Conservation (phyloP, 495 filamentous ascomycete genomes). For the Darksidea phi region DNA sequence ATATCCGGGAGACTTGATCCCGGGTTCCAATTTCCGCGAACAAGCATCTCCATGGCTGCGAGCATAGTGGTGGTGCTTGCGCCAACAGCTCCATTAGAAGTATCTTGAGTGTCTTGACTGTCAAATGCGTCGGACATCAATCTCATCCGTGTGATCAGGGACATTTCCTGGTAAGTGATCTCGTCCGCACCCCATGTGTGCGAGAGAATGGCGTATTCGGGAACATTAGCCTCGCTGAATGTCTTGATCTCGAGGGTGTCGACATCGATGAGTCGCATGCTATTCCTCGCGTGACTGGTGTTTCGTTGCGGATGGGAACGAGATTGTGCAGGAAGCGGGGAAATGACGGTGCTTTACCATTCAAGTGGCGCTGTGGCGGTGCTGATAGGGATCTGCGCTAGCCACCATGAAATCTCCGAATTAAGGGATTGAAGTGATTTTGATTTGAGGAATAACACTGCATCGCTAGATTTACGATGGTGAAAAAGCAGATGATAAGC, state of each 20-base stretch:
- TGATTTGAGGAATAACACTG: too few species aligned
- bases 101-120: background rate
- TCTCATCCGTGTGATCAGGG: background rate
- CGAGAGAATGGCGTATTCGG: conserved; percentile 8
- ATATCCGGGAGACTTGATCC: background rate
- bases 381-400: too few species aligned
- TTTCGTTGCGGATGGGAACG: too few species aligned
- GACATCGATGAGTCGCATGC: conserved; percentile 1
- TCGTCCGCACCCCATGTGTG: conserved; percentile 2
- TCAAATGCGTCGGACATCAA: background rate
- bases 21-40: background rate
- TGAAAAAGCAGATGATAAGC: too few species aligned
- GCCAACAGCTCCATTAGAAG: background rate
- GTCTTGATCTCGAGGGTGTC: background rate
- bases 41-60: background rate
- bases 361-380: too few species aligned
- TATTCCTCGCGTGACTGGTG: background rate
- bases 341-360: too few species aligned
- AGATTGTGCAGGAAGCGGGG: too few species aligned
- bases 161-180: conserved; percentile 6
- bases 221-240: background rate
- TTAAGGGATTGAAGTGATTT: too few species aligned
- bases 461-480: too few species aligned
- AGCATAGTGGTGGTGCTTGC: background rate
- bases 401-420: too few species aligned